Conservation (phyloP, 2,329 filamentous ascomycete genomes). For the Mollisiaceae sp. region DNA sequence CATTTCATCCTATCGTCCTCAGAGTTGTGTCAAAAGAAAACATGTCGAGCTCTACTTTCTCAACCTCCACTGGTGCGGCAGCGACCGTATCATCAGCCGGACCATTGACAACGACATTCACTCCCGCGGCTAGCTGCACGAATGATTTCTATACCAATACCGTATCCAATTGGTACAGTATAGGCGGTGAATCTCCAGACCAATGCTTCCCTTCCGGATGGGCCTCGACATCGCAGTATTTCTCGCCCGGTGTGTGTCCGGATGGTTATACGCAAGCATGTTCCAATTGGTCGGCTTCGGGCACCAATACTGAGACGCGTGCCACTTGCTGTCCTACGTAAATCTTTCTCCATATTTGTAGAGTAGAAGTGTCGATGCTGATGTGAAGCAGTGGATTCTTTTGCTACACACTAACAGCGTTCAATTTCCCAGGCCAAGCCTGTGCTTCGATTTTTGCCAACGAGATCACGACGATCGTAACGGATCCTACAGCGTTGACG, state of each 20-base stretch:
- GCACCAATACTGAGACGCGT: slow-evolving; percentile 13
- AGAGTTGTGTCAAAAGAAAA: too few relatives aligned
- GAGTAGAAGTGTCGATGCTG: not conserved
- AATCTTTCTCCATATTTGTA: not conserved
- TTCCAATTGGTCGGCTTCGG: not conserved
- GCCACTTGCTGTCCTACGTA: slow-evolving; percentile 22
- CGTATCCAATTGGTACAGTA: slow-evolving; percentile 8
- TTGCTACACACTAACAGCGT: slow-evolving; percentile 13
- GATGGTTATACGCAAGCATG: slow-evolving; percentile 20
- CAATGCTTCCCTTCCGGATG: slow-evolving; percentile 20
- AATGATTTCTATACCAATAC: slow-evolving; percentile 8
- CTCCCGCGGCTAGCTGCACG: slow-evolving; percentile 7
- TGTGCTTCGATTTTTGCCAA: slow-evolving; percentile 10
- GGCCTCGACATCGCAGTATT: slow-evolving; percentile 16
- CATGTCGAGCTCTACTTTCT: too few relatives aligned
- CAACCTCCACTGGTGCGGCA: not conserved
- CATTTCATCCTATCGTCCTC: too few relatives aligned
- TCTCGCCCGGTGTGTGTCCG: slow-evolving; percentile 16
- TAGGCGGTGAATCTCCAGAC: slow-evolving; percentile 11
- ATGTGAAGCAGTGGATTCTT: slow-evolving; percentile 12
- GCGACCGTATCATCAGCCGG: not conserved
- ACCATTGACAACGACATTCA: slow-evolving; percentile 9
- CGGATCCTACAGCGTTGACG: slow-evolving; percentile 3
- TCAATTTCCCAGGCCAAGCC: slow-evolving; percentile 18
- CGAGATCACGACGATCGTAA: slow-evolving; percentile 12